These are phyloP conservation scores for Lactuca saligna DNA, from an alignment of 129 eudicot genomes.

Conservation along the genomic window DNA sequence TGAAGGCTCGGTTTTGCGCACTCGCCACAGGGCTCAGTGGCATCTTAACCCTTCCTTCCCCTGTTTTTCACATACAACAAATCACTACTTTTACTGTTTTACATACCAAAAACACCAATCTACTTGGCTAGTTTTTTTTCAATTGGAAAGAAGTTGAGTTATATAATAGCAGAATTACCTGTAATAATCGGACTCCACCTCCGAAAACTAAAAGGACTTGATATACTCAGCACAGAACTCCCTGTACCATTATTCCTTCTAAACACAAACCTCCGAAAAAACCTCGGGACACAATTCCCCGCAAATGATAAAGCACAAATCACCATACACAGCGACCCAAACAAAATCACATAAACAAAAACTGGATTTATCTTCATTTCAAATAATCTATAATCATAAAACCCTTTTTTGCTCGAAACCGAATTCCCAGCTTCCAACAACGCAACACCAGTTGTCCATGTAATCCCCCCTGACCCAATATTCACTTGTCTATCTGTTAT, in stretches of 20 bases:
- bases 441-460: conserved; percentile 99
- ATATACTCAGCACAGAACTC: conserved; percentile 60
- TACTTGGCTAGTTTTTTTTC: too few relatives aligned
- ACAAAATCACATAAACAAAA: conserved; percentile 47
- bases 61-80: conserved; percentile 36
- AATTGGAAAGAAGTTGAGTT: too few relatives aligned
- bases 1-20: conserved; percentile 62
- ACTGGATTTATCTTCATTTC: conserved; percentile 60
- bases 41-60: conserved; percentile 88
- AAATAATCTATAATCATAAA: conserved; percentile 48
- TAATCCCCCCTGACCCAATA: conserved; percentile 94
- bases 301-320: conserved; percentile 53
- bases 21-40: conserved; percentile 82
- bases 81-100: not conserved
- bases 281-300: conserved; percentile 54
- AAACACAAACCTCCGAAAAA: conserved; percentile 72
- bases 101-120: too few relatives aligned
- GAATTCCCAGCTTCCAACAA: conserved; percentile 91
- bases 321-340: conserved; percentile 50
- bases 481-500: conserved; percentile 68
- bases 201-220: conserved; percentile 77
- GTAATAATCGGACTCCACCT: conserved; percentile 87
- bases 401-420: conserved; percentile 38
- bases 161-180: conserved; percentile 40
- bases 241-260: conserved; percentile 59